Percentiles rank a stretch among this genome's conserved stretches.
Conservation (phyloP, 371 early-diverging fungal species). For the Lichtheimia hyalospora region DNA sequence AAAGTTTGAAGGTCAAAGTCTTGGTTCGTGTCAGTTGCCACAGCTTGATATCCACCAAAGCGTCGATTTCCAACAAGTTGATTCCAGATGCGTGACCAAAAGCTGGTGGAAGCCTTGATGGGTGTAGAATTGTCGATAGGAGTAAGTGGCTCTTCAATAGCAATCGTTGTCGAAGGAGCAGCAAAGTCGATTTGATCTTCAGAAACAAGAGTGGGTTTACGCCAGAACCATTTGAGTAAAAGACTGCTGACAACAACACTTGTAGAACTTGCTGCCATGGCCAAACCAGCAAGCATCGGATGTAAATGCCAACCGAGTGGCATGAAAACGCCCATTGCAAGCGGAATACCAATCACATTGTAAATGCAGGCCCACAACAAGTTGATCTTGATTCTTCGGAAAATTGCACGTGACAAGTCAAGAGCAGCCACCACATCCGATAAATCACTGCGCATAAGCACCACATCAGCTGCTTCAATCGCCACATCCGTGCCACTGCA, state of each 20-base stretch:
- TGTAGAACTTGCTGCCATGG: slow-evolving; percentile 94
- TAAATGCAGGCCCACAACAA: slow-evolving; percentile 89
- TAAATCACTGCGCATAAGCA: slow-evolving; percentile 83
- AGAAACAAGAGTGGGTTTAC: slow-evolving; percentile 42
- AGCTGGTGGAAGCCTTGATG: neutral
- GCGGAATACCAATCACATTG: slow-evolving; percentile 88
- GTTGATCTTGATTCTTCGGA: slow-evolving; percentile 81
- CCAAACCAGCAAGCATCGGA: slow-evolving; percentile 91
- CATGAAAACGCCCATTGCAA: slow-evolving; percentile 91
- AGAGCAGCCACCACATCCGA: slow-evolving; percentile 85
- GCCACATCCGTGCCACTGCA: slow-evolving; percentile 94
- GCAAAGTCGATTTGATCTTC: neutral
- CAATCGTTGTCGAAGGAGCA: neutral
- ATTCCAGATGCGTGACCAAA: neutral
- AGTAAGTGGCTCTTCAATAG: neutral
- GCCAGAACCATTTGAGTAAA: slow-evolving; percentile 71
- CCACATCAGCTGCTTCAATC: slow-evolving; percentile 91
- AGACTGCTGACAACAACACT: slow-evolving; percentile 89
- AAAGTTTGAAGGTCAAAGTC: slow-evolving; percentile 13
- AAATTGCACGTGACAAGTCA: slow-evolving; percentile 82
- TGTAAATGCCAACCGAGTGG: slow-evolving; percentile 84
- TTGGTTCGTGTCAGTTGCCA: slow-evolving; percentile 6
- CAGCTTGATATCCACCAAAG: slow-evolving; percentile 11
- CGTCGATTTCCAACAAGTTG: neutral
- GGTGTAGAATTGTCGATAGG: neutral